Percentiles rank a stretch among this genome's conserved stretches.
Conservation (phyloP, 2,329 filamentous ascomycete species). For the Xylaria sp. region DNA sequence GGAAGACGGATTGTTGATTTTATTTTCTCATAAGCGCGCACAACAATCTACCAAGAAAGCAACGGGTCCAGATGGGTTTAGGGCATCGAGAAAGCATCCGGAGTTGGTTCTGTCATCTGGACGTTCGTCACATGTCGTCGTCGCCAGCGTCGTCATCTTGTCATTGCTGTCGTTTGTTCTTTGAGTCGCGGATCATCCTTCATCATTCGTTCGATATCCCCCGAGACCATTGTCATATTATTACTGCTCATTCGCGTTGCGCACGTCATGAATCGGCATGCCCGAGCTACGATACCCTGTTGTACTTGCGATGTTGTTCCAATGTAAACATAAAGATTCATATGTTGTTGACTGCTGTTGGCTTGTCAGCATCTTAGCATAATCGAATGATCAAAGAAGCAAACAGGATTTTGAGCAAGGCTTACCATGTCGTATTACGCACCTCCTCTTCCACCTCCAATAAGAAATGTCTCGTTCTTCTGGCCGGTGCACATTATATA, state of each 20-base stretch:
- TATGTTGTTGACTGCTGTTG: conserved; percentile 14
- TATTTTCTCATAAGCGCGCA: conserved; percentile 18
- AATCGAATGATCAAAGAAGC: background rate
- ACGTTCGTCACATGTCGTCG: conserved; percentile 23
- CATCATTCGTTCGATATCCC: conserved; percentile 26
- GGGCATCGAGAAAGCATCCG: conserved; percentile 25
- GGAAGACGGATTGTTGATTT: conserved; percentile 25
- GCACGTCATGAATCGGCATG: conserved; percentile 26
- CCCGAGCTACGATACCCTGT: conserved; percentile 29
- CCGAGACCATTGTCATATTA: conserved; percentile 22
- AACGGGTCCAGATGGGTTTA: conserved; percentile 21
- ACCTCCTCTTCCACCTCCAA: background rate
- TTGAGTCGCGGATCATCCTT: conserved; percentile 20
- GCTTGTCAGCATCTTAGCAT: conserved; percentile 9
- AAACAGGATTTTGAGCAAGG: conserved; percentile 9
- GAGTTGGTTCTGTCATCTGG: conserved; percentile 29
- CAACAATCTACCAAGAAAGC: conserved; percentile 19
- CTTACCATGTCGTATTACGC: conserved; percentile 11
- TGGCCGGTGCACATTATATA: background rate
- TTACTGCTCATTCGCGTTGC: conserved; percentile 26
- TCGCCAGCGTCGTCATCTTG: conserved; percentile 24
- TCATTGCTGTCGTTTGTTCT: conserved; percentile 25
- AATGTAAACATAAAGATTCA: conserved; percentile 25
- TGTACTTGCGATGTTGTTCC: conserved; percentile 23
- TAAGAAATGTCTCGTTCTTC: background rate